phyloP scores from a whole-genome alignment of 75 land plant species.

The Pinus taeda region DNA sequence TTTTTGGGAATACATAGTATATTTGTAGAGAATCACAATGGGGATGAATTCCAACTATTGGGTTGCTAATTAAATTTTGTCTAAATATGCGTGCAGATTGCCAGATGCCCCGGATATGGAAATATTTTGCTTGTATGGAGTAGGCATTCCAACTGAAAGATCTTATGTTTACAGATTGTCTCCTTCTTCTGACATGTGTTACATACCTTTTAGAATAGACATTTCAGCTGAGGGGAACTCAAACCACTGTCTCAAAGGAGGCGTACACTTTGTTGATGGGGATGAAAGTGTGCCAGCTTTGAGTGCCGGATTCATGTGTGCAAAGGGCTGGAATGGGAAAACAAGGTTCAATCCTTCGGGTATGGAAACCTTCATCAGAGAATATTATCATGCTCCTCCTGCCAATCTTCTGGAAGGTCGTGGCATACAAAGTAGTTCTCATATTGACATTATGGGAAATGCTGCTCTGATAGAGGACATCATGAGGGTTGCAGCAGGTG shows the following conservation, averaged over 20 bases:
- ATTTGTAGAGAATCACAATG: neutral
- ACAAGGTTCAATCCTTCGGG: constrained; percentile 87
- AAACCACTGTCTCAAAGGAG: constrained; percentile 59
- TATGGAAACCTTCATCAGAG: constrained; percentile 54
- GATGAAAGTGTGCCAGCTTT: constrained; percentile 87
- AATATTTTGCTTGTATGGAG: constrained; percentile 81
- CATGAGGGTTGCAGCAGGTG: constrained; percentile 87
- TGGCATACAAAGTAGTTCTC: constrained; percentile 79
- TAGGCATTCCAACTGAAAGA: constrained; percentile 86
- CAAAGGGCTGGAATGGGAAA: constrained; percentile 81
- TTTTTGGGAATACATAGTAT: neutral
- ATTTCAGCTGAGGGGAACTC: constrained; percentile 47
- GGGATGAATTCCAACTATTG: neutral
- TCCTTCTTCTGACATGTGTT: constrained; percentile 40
- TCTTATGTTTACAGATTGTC: constrained; percentile 80
- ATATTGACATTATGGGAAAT: constrained; percentile 95
- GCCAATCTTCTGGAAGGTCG: constrained; percentile 78
- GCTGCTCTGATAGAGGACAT: constrained; percentile 82
- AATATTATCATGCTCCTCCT: constrained; percentile 81
- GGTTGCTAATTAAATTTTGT: neutral
- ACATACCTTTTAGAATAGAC: constrained; percentile 81
- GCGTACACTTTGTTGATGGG: constrained; percentile 73
- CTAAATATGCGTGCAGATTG: constrained; percentile 39
- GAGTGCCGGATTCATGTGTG: constrained; percentile 92
- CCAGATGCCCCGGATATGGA: constrained; percentile 93